These are phyloP conservation scores for Echinosophora koreensis DNA, from an alignment of 306 rosid genomes.

Conservation along the genomic window DNA sequence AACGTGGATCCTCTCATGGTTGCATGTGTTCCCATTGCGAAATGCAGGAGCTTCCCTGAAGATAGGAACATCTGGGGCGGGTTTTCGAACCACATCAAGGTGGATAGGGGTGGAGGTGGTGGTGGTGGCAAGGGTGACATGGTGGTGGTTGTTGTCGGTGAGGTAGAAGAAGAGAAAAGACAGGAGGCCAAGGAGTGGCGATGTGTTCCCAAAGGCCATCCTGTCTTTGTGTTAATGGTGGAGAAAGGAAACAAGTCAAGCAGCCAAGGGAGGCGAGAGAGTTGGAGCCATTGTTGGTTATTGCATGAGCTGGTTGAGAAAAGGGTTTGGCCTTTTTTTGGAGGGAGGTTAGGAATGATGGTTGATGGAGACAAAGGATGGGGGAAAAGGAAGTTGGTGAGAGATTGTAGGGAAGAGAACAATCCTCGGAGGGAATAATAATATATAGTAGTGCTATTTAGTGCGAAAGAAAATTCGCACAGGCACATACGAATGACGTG, in stretches of 20 bases:
- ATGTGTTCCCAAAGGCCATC: slow-evolving; percentile 69
- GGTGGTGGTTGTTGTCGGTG: background rate
- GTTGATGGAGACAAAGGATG: slow-evolving; percentile 17
- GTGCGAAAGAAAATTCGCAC: too few species aligned
- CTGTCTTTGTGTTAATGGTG: slow-evolving; percentile 56
- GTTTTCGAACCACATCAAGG: slow-evolving; percentile 61
- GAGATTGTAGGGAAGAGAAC: slow-evolving; percentile 75
- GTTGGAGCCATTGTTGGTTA: slow-evolving; percentile 59
- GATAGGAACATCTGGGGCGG: slow-evolving; percentile 48
- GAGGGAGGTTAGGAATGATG: slow-evolving; percentile 50
- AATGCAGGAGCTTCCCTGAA: slow-evolving; percentile 84
- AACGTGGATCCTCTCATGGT: slow-evolving; percentile 64
- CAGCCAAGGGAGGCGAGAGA: slow-evolving; percentile 49
- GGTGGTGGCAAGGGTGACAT: background rate
- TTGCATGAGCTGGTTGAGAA: slow-evolving; percentile 44
- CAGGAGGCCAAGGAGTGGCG: slow-evolving; percentile 63
- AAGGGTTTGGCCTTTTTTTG: slow-evolving; percentile 22
- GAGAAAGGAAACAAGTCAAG: slow-evolving; percentile 38
- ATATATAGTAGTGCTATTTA: too few species aligned
- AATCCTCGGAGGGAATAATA: slow-evolving; percentile 56
- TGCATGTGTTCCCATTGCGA: slow-evolving; percentile 68
- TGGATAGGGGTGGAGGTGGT: slow-evolving; percentile 43
- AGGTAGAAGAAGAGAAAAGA: slow-evolving; percentile 44
- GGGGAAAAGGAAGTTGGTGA: slow-evolving; percentile 48
- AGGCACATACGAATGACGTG: too few species aligned